Percentiles rank a stretch among this genome's conserved stretches.
Conservation (phyloP, 306 rosid genomes). For the Pterocarpus santalinus region DNA sequence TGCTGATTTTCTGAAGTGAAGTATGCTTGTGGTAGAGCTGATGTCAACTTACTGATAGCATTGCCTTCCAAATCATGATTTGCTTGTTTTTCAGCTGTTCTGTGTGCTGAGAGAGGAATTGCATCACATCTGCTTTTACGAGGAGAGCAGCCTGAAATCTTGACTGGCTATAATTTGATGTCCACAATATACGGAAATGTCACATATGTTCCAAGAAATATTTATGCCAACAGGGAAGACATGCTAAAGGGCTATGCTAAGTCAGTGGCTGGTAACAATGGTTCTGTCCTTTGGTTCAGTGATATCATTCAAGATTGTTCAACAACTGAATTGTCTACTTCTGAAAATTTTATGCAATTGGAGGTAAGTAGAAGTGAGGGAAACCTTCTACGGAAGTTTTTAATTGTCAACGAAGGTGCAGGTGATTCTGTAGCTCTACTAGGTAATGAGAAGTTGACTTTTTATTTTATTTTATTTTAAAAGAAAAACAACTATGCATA, state of each 20-base stretch:
- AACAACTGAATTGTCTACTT: slow-evolving; percentile 40
- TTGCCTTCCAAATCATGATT: slow-evolving; percentile 36
- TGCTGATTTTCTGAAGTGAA: slow-evolving; percentile 11
- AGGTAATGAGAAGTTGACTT: slow-evolving; percentile 66
- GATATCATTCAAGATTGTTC: slow-evolving; percentile 69
- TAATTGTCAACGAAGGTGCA: slow-evolving; percentile 89
- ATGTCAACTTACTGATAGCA: slow-evolving; percentile 30
- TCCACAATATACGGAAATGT: slow-evolving; percentile 90
- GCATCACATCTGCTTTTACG: slow-evolving; percentile 83
- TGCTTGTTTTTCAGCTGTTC: slow-evolving; percentile 71
- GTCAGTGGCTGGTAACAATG: slow-evolving; percentile 63
- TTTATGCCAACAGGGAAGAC: slow-evolving; percentile 76
- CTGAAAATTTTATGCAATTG: slow-evolving; percentile 48
- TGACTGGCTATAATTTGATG: slow-evolving; percentile 92
- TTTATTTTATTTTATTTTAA: neutral
- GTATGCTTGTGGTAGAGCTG: slow-evolving; percentile 16
- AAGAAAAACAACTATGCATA: slow-evolving; percentile 40
- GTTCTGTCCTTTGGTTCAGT: slow-evolving; percentile 63
- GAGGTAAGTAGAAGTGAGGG: slow-evolving; percentile 52
- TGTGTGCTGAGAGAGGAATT: slow-evolving; percentile 87
- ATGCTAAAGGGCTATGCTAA: slow-evolving; percentile 76
- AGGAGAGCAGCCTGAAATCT: slow-evolving; percentile 89
- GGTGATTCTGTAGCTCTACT: slow-evolving; percentile 89
- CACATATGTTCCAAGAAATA: slow-evolving; percentile 75
- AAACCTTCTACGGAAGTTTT: slow-evolving; percentile 64